phyloP scores from a whole-genome alignment of 306 rosid genomes.

The Cucurbita moschata region DNA sequence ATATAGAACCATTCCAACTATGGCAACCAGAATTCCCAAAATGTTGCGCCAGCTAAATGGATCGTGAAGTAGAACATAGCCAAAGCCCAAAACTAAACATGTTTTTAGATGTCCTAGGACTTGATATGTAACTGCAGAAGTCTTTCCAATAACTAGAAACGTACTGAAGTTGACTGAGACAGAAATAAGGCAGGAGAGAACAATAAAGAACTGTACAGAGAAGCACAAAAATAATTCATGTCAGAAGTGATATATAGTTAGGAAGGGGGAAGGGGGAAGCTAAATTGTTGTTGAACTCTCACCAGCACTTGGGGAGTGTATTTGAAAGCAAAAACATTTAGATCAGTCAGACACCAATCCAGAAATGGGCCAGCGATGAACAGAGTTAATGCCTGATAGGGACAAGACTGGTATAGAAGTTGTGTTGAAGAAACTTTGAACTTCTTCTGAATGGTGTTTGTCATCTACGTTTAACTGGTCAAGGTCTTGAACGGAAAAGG shows the following conservation, averaged over 20 bases:
- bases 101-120: constrained; percentile 97
- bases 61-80: constrained; percentile 68
- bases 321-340: constrained; percentile 68
- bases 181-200: constrained; percentile 81
- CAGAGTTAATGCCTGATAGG: constrained; percentile 76
- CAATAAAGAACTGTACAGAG: constrained; percentile 49
- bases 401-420: constrained; percentile 86
- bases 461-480: constrained; percentile 65
- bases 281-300: constrained; percentile 13
- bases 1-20: constrained; percentile 77
- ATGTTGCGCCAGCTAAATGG: constrained; percentile 94
- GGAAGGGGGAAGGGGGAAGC: not conserved
- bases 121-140: constrained; percentile 95
- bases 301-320: constrained; percentile 91
- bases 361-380: constrained; percentile 77
- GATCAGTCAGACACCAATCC: constrained; percentile 59
- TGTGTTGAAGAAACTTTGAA: constrained; percentile 94
- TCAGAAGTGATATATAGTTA: not conserved
- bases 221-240: not conserved
- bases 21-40: constrained; percentile 63
- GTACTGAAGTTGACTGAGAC: constrained; percentile 96
- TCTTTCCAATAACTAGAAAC: constrained; percentile 87
- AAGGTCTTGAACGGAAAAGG: constrained; percentile 22
- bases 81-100: constrained; percentile 83
- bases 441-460: constrained; percentile 93